Evolutionary conservation across 257 asterid species (phyloP).

Genomic region (Rehmannia glutinosa): DNA sequence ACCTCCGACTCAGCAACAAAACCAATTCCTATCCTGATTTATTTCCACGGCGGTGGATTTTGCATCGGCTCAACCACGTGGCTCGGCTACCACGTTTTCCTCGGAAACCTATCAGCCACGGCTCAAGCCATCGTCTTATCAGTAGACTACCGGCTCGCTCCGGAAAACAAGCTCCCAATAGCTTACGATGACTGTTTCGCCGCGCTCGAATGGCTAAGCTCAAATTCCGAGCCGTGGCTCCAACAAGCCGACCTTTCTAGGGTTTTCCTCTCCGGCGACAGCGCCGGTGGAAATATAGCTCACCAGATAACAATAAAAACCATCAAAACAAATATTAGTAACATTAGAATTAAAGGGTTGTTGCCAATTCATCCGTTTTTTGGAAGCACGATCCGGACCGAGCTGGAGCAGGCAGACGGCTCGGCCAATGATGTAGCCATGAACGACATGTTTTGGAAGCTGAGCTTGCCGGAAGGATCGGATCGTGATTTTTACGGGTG

Average conservation of each 20-base stretch:
- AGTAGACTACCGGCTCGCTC: constrained; percentile 80
- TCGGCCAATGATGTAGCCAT: constrained; percentile 36
- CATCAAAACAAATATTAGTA: background rate
- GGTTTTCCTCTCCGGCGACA: constrained; percentile 67
- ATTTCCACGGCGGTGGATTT: constrained; percentile 92
- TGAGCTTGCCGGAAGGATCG: constrained; percentile 59
- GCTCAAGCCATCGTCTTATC: constrained; percentile 51
- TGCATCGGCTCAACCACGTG: constrained; percentile 81
- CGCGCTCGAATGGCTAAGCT: constrained; percentile 52
- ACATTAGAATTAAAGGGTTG: constrained; percentile 42
- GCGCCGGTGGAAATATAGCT: constrained; percentile 82
- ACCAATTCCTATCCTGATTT: constrained; percentile 51
- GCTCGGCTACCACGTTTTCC: constrained; percentile 64
- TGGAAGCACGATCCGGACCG: constrained; percentile 52
- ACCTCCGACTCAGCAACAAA: constrained; percentile 20
- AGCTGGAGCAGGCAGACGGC: constrained; percentile 40
- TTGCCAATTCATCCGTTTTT: constrained; percentile 69
- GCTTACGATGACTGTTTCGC: constrained; percentile 60
- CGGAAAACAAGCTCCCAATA: constrained; percentile 69
- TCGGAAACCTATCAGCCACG: constrained; percentile 44
- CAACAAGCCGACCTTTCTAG: constrained; percentile 39
- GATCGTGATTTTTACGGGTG: constrained; percentile 60
- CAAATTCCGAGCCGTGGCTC: constrained; percentile 45
- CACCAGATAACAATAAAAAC: constrained; percentile 48
- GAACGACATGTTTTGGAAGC: constrained; percentile 77